Evolutionary conservation across 257 asterid species (phyloP).

Genomic region (Penstemon newberryi): DNA sequence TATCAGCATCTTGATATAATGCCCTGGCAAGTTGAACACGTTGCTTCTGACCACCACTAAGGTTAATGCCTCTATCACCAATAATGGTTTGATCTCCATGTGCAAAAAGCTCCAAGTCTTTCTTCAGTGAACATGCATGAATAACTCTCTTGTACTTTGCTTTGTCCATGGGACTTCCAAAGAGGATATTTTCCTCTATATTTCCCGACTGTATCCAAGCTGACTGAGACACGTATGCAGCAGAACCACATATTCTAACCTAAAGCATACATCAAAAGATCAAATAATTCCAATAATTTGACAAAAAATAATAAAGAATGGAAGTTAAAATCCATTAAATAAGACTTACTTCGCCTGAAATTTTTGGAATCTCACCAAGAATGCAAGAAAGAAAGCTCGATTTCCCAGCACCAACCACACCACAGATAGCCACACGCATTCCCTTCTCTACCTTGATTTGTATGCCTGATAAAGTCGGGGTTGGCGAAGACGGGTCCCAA

Average conservation of each 20-base stretch:
- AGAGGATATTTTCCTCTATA: conserved; percentile 88
- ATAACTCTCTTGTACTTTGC: conserved; percentile 83
- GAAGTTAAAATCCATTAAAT: neutral
- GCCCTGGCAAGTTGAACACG: conserved; percentile 98
- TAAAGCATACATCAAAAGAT: conserved; percentile 39
- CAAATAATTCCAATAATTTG: conserved; percentile 17
- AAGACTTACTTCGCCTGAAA: conserved; percentile 70
- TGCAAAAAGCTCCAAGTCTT: conserved; percentile 84
- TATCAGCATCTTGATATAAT: conserved; percentile 92
- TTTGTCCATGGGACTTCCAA: conserved; percentile 94
- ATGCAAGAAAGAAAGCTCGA: conserved; percentile 78
- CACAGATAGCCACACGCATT: conserved; percentile 79
- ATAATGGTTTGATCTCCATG: conserved; percentile 98
- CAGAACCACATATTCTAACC: conserved; percentile 86
- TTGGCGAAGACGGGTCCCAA: conserved; percentile 56
- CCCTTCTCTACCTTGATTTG: conserved; percentile 55
- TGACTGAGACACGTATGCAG: conserved; percentile 93
- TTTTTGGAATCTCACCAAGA: conserved; percentile 75
- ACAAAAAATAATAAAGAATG: neutral
- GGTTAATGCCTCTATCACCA: conserved; percentile 98
- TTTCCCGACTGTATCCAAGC: conserved; percentile 99
- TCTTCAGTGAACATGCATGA: conserved; percentile 89
- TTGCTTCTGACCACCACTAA: conserved; percentile 99
- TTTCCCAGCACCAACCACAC: conserved; percentile 79
- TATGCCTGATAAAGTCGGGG: conserved; percentile 52